Evolutionary conservation across 1,284 basidiomycete species (phyloP), one percentile per base, ranked within the genome.

Genomic region (Ganoderma leucocontextum): DNA sequence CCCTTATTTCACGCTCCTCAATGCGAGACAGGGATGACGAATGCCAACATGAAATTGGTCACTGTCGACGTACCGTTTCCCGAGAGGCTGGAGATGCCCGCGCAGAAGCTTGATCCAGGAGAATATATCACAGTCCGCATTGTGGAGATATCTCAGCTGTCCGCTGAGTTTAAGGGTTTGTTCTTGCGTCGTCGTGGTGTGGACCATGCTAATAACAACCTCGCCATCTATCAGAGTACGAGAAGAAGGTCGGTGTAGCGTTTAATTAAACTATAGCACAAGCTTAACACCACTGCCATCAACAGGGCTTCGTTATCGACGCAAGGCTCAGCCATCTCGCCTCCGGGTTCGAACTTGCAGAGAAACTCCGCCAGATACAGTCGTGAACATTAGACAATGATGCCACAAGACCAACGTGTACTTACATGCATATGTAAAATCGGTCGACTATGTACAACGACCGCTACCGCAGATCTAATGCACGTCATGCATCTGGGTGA

Each of bases 41-140:
- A 88, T 62, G 91, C 94, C 33, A 93, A 91, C 73, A 93, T 95
- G 90, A 91, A 92, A 76, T 85, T 95, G 25, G 85, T 94, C 65
- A 80, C 88, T 38, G 83, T 94, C 33, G 84, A 85, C 67, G 90
- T 95, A 1, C 80, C 84, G 2, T 83, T 94, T 39, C 81, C 86
- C 17, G 89, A 87, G 71, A 78, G 86, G 73, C 79, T 94, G 70
- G 86, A 89, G 72, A 79, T 79, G 10, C 91, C 92, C 0, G 80
- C 82, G 8, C 87, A 92, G 66, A 86, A 91, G 64, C 86, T 94
- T 1, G 92, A 95, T n/a, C 82, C 86, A 49, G 96, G 95, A 19
- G 95, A 96, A 79, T 89, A 92, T 73, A 96, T 98, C 71, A 86
- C 91, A 49, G 89, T 87, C 65, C 86, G 88, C 44, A 85, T 95